Percentiles rank a stretch among this genome's conserved stretches.
Conservation (phyloP, 805 yeast genomes). For the Spathaspora girioi region DNA sequence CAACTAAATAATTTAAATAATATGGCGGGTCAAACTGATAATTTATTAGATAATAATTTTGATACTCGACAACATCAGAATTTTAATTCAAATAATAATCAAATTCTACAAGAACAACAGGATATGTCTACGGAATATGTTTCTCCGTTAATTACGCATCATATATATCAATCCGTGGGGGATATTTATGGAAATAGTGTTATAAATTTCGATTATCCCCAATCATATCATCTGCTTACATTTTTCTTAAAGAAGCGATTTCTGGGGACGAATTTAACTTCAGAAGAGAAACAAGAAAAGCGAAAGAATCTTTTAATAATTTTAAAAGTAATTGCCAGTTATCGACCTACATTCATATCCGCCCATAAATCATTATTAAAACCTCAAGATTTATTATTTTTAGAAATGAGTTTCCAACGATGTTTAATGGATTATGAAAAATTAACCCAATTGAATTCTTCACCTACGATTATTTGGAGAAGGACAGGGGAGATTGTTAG, state of each 20-base stretch:
- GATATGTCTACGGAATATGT: conserved; percentile 37
- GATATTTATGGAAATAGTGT: conserved; percentile 46
- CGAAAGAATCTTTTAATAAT: conserved; percentile 36
- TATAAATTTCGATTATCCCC: conserved; percentile 58
- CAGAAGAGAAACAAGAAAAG: conserved; percentile 25
- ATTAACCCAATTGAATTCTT: conserved; percentile 51
- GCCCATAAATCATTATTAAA: conserved; percentile 65
- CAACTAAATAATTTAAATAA: conserved; percentile 6
- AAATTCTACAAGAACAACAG: not conserved
- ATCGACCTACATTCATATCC: conserved; percentile 73
- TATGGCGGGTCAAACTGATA: conserved; percentile 8
- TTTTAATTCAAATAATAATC: conserved; percentile 5
- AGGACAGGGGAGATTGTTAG: conserved; percentile 83
- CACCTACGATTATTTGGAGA: conserved; percentile 84
- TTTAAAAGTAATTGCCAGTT: conserved; percentile 57
- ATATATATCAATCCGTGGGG: conserved; percentile 48
- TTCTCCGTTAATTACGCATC: conserved; percentile 55
- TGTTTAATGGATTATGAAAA: conserved; percentile 43
- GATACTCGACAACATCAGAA: not conserved
- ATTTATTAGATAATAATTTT: conserved; percentile 6
- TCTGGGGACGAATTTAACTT: conserved; percentile 44
- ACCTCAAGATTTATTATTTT: conserved; percentile 62
- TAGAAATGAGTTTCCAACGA: conserved; percentile 44
- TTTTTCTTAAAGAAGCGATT: conserved; percentile 52
- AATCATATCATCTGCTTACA: conserved; percentile 58